Evolutionary conservation across 1,284 basidiomycete species (phyloP).

Genomic region (Boletus sp.): DNA sequence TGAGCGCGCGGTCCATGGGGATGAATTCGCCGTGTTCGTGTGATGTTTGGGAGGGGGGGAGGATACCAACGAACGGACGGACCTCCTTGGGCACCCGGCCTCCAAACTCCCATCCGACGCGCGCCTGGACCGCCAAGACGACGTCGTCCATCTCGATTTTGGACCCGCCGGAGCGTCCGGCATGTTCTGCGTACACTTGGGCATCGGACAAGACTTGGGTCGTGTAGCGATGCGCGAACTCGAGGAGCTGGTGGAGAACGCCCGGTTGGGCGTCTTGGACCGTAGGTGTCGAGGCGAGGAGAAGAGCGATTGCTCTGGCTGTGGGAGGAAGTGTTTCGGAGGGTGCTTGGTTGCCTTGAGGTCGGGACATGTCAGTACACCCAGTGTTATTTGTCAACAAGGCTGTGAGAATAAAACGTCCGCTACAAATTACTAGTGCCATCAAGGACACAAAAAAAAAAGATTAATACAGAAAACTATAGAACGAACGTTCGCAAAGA

Average conservation of each 20-base stretch:
- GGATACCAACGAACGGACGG: constrained; percentile 28
- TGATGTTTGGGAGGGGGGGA: neutral
- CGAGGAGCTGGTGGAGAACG: constrained; percentile 91
- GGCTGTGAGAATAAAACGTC: neutral
- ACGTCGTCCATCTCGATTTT: constrained; percentile 91
- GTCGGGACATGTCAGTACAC: constrained; percentile 57
- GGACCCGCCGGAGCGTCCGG: constrained; percentile 55
- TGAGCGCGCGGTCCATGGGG: no score
- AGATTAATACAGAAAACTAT: constrained; percentile 10
- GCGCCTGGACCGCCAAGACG: constrained; percentile 85
- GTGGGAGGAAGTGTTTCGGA: constrained; percentile 80
- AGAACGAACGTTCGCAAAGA: constrained; percentile 23
- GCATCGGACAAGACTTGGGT: constrained; percentile 89
- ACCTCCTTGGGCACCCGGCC: constrained; percentile 95
- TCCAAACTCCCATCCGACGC: constrained; percentile 93
- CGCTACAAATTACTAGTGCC: constrained; percentile 15
- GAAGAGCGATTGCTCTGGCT: constrained; percentile 87
- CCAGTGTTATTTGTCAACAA: neutral
- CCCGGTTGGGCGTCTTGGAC: constrained; percentile 92
- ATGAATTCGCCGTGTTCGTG: no score
- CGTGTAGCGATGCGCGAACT: constrained; percentile 95
- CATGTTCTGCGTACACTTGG: constrained; percentile 91
- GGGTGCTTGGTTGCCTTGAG: constrained; percentile 33
- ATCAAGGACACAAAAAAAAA: neutral
- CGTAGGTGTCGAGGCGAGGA: constrained; percentile 89